phyloP scores from a whole-genome alignment of 257 asterid species.

The Ocimum tenuiflorum region DNA sequence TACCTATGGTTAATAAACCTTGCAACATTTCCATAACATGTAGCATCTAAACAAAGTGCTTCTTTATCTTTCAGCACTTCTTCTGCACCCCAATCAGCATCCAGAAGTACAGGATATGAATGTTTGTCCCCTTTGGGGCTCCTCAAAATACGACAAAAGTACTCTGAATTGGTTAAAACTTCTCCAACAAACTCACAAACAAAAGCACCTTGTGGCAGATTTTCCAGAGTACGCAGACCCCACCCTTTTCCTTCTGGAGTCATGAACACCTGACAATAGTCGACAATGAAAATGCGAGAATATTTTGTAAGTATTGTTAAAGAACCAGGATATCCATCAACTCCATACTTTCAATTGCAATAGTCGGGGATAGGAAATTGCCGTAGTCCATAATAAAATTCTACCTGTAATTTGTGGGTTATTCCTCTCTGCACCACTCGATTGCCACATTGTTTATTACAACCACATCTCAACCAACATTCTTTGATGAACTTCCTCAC shows the following conservation, averaged over 20 bases:
- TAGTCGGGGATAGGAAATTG: not conserved
- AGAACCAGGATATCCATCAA: not conserved
- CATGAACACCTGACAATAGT: conserved; percentile 64
- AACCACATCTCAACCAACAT: conserved; percentile 95
- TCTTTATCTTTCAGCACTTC: conserved; percentile 72
- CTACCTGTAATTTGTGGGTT: conserved; percentile 64
- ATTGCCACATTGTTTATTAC: conserved; percentile 76
- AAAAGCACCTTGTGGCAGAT: conserved; percentile 85
- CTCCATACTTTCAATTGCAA: not conserved
- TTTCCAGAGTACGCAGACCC: conserved; percentile 87
- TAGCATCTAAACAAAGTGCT: conserved; percentile 88
- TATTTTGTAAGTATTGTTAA: not conserved
- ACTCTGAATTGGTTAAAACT: conserved; percentile 66
- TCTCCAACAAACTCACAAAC: conserved; percentile 95
- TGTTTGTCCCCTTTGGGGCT: conserved; percentile 47
- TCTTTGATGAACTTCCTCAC: conserved; percentile 75
- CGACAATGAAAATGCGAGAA: conserved; percentile 12
- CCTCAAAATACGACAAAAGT: conserved; percentile 56
- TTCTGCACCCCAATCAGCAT: conserved; percentile 80
- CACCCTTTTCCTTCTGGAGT: conserved; percentile 82
- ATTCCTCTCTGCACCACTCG: conserved; percentile 97
- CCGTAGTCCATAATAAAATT: conserved; percentile 12
- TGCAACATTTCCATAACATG: conserved; percentile 78
- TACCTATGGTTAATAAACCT: conserved; percentile 92
- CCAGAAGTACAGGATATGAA: conserved; percentile 82